Conservation (phyloP, 441 rosid genomes). For the Bocquillonia castaneifolia region DNA sequence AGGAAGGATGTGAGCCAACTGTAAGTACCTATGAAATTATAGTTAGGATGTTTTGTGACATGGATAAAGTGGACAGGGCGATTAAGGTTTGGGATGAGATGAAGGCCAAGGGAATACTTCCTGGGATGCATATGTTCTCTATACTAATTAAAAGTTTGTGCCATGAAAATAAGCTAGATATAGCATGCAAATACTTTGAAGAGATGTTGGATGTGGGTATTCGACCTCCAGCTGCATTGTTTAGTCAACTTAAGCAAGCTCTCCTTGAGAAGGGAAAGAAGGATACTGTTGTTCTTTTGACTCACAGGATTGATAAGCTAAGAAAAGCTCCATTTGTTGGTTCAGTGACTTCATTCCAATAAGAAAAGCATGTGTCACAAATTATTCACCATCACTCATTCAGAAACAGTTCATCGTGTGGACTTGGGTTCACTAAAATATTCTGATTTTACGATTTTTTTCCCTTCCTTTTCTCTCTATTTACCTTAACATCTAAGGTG, state of each 20-base stretch:
- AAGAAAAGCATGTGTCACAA: no score
- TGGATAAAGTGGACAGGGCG: constrained; percentile 55
- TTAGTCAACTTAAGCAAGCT: constrained; percentile 66
- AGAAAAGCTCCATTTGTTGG: constrained; percentile 51
- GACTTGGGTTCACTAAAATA: neutral
- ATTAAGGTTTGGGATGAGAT: constrained; percentile 61
- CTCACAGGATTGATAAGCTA: constrained; percentile 51
- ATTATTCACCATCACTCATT: no score
- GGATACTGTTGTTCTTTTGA: constrained; percentile 40
- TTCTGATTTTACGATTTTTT: no score
- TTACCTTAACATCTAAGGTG: no score
- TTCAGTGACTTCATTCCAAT: constrained; percentile 4
- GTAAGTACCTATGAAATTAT: constrained; percentile 74
- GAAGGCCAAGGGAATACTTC: constrained; percentile 66
- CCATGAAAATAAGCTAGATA: constrained; percentile 50
- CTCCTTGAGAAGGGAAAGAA: constrained; percentile 57
- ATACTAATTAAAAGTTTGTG: constrained; percentile 54
- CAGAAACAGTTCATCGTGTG: neutral
- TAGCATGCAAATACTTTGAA: constrained; percentile 67
- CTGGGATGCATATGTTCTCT: constrained; percentile 85
- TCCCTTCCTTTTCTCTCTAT: no score
- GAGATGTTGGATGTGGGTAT: constrained; percentile 86
- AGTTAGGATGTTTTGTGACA: constrained; percentile 74
- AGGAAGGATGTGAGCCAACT: constrained; percentile 47
- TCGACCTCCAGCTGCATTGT: constrained; percentile 64